Base-by-base conservation (phyloP, 2,329 filamentous ascomycete species). In the Alternaria incomplexa region DNA sequence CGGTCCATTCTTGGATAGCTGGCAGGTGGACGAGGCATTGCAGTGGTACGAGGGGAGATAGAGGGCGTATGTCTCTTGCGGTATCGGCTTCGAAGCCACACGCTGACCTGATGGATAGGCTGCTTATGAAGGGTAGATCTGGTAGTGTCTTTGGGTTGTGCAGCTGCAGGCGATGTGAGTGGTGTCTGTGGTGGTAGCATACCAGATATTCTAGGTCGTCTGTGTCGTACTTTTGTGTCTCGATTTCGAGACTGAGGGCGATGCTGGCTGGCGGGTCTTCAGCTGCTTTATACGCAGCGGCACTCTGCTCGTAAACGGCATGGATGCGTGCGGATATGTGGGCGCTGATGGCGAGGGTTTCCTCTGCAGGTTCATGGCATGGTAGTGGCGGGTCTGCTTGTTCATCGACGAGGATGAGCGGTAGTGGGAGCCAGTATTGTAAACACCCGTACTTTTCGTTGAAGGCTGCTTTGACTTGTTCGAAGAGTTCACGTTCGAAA, bases 51-150 rank as follows among this genome's bases (percentile, higher is more conserved):
- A 66, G 58, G 54, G 61, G 58, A 56, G 64, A 66, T 25, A 66
- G 64, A 58, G 64, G 63, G 23, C 63, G 63, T 65, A 63, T 65
- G 36, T 65, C 52, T 65, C n/a, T 36, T 5, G 63, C 52, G 17
- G 12, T 51, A 8, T 60, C 60, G 40, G 22, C 52, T 13, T 23
- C 11, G 48, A 44, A 58, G 22, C 60, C 56, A 12, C 36, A 12
- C 0, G 3, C 28, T 20, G 63, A 65, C 15, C 47, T 54, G 10
- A 65, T 60, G 43, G 30, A 23, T 22, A 65, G 44, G 22, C 47
- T 40, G n/a, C 48, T 63, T 43, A 63, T 52, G 44, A 65, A 65
- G 15, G 56, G 52, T 30, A 65, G 53, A 60, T 65, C 56, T 32
- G 63, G 63, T n/a, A 65, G 48, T 43, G 15, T 59, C 44, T 63